Evolutionary conservation across 257 asterid genomes (phyloP).

Genomic region (Solanum ahanhuiri): DNA sequence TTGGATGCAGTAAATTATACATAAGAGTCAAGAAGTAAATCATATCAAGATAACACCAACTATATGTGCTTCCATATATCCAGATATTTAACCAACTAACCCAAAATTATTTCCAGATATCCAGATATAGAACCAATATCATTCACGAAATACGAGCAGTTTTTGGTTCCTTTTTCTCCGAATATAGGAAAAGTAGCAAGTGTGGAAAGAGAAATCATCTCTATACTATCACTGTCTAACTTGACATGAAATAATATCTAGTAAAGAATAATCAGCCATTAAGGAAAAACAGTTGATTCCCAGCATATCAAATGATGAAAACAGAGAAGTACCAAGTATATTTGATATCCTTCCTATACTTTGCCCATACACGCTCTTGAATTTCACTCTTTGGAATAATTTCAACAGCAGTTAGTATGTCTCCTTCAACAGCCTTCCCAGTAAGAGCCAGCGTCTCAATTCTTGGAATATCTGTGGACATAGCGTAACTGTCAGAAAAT

Average conservation of each 20-base stretch:
- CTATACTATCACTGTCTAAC: background rate
- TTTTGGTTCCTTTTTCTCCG: background rate
- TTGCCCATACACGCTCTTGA: conserved; percentile 77
- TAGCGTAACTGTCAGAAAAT: background rate
- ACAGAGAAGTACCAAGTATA: conserved; percentile 64
- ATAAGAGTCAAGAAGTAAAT: background rate
- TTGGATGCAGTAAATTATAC: background rate
- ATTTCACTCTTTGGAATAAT: conserved; percentile 60
- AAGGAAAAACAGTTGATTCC: conserved; percentile 2
- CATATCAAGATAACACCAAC: background rate
- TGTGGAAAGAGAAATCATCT: background rate
- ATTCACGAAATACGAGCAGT: background rate
- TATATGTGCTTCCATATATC: background rate
- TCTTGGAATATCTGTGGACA: conserved; percentile 67
- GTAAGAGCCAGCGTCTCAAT: conserved; percentile 77
- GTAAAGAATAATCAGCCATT: background rate
- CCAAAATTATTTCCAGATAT: background rate
- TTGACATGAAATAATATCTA: background rate
- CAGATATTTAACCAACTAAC: background rate
- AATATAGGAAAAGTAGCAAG: background rate
- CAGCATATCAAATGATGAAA: conserved; percentile 7
- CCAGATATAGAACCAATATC: background rate
- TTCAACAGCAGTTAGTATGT: conserved; percentile 66
- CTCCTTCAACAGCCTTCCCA: conserved; percentile 94
- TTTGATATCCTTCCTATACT: conserved; percentile 84